Evolutionary conservation across 768 basidiomycete species (phyloP), one percentile per base, ranked within the genome.

Genomic region (Serendipita indica): DNA sequence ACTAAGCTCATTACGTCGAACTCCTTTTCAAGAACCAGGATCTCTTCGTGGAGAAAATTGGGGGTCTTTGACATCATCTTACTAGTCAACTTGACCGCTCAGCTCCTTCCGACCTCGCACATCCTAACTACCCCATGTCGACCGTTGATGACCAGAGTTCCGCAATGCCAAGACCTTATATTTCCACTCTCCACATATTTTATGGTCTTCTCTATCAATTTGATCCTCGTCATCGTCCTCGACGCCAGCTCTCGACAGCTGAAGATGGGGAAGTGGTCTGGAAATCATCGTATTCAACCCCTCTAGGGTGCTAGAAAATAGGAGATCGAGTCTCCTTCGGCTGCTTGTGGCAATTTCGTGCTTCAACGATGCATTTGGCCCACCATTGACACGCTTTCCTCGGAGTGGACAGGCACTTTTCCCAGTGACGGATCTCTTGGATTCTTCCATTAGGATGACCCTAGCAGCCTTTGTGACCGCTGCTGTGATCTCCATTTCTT

Each of bases 101-200:
- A n/a, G n/a, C 16, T 43, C 7, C 41, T 25, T 43, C 41, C 18
- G 27, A 25, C 41, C 5, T 18, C 41, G 16, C 18, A 5, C 49
- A 14, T 54, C 30, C 49, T 54, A 6, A 54, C 49, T 10, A 22
- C 20, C 10, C 10, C 49, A 7, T 54, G 49, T 54, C 49, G 49
- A 25, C 49, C 49, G 3, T 7, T 54, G 7, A 22, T 28, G n/a
- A 27, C 30, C 16, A 3, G 3, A 6, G 7, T 54, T 14, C 49
- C 49, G n/a, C 49, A 54, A 2, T 54, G 49, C 30, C 49, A 54
- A 54, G 49, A 54, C 22, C n/a, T 54, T 3, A 6, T 54, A n/a
- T n/a, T 22, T 27, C 49, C 49, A 22, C 10, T n/a, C 3, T 10
- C 49, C 16, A 54, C 22, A 32, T 54, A 54, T 54, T 3, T 54